Conservation (phyloP, 768 basidiomycete genomes). For the Amanita fuliginea region DNA sequence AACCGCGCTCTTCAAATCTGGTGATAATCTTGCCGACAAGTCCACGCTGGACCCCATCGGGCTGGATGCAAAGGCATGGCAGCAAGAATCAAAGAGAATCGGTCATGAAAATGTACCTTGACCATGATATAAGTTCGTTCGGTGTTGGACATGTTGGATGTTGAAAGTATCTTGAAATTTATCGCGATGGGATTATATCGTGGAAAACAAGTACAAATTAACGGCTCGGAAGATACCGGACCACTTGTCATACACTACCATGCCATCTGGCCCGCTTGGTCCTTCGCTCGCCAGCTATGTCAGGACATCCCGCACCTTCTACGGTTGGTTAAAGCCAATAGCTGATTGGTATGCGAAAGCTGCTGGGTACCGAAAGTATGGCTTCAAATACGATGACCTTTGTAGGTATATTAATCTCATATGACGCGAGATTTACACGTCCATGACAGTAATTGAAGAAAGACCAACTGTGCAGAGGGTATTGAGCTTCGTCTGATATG, state of each 20-base stretch:
- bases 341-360: constrained; percentile 76
- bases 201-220: constrained; percentile 6
- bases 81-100: neutral
- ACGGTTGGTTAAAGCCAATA: constrained; percentile 60
- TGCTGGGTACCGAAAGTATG: constrained; percentile 77
- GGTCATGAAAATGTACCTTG: constrained; percentile 49
- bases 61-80: constrained; percentile 32
- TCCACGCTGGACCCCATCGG: constrained; percentile 96
- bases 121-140: constrained; percentile 99
- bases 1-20: constrained; percentile 97
- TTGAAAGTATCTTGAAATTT: constrained; percentile 18
- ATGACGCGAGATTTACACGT: constrained; percentile 12
- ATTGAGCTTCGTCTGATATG: constrained; percentile 12
- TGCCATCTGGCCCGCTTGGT: constrained; percentile 55
- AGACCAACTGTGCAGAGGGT: constrained; percentile 70
- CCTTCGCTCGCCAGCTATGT: constrained; percentile 70
- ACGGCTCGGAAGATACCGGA: constrained; percentile 5
- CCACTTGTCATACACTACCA: constrained; percentile 13
- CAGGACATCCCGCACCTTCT: constrained; percentile 55
- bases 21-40: constrained; percentile 93
- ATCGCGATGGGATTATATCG: constrained; percentile 6
- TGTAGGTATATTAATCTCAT: constrained; percentile 37
- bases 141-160: constrained; percentile 46
- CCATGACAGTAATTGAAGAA: constrained; percentile 57
- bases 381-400: constrained; percentile 93